Evolutionary conservation across 2,329 filamentous ascomycete genomes (phyloP), one percentile per base, ranked within the genome.

Genomic region (Colletotrichum noveboracense): DNA sequence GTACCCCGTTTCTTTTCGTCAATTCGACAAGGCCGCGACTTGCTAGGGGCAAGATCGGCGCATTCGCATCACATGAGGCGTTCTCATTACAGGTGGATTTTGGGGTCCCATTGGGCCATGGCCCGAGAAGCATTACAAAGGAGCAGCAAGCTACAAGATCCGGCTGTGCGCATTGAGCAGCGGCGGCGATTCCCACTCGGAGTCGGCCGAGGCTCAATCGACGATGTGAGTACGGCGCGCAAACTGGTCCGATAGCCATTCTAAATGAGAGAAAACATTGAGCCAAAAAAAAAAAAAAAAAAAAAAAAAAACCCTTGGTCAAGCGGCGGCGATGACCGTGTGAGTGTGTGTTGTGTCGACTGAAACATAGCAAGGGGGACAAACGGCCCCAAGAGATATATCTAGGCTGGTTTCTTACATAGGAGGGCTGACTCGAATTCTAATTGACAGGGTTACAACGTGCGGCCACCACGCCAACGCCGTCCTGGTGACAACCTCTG

Each of bases 51-150:
- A 68, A 72, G 56, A 64, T 68, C 21, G 56, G 73, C 64, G 38
- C 38, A 43, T 73, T 68, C 56, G 70, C 73, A 75, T 75, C 43
- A 71, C 64, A 75, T 64, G 56, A 65, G 70, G 73, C 70, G 73
- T 75, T 75, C 38, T 75, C 56, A 52, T 68, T 72, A 73, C 56
- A 58, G 62, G 65, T 30, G 64, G 62, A 58, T 73, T 60, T 24
- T 24, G 32, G 43, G 69, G 32, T 21, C 52, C 48, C 28, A 26
- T 66, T 74, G 34, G 62, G 55, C 24, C 43, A 64, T 30, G 34
- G 61, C 72, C 32, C 62, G 34, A 16, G 55, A 48, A 72, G 64
- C 70, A 75, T 72, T 48, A 71, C 69, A 56, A 56, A 55, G 55
- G 69, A 26, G 26, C n/a, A 70, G 56, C 66, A 24, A 71, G 26